These are phyloP conservation scores for Iris macrosiphon DNA, from an alignment of 106 monocot genomes.

Conservation along the genomic window DNA sequence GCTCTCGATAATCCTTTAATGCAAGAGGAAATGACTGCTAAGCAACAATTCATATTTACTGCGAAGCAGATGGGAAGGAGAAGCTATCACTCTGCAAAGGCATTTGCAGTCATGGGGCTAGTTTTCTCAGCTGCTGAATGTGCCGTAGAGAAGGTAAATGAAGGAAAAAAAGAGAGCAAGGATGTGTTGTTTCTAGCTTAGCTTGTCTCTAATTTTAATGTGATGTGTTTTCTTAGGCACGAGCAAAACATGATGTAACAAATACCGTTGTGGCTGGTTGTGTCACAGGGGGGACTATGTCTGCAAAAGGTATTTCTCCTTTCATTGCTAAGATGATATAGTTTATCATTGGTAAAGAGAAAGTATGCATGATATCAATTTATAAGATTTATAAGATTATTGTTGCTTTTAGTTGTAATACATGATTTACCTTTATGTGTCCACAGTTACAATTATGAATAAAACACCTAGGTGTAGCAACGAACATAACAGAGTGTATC, in stretches of 20 bases:
- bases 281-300: constrained; percentile 84
- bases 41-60: constrained; percentile 71
- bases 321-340: not conserved
- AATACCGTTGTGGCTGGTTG: constrained; percentile 95
- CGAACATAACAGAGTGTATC: too few species aligned
- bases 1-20: constrained; percentile 87
- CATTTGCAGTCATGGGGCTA: constrained; percentile 95
- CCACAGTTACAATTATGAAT: too few species aligned
- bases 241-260: constrained; percentile 95
- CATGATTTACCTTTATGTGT: too few species aligned
- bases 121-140: constrained; percentile 97
- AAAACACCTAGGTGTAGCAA: too few species aligned
- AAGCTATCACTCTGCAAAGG: constrained; percentile 74
- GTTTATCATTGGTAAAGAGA: too few species aligned
- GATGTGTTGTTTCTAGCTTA: not conserved
- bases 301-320: constrained; percentile 69
- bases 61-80: constrained; percentile 98
- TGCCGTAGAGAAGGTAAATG: constrained; percentile 75
- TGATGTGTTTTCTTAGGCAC: constrained; percentile 33
- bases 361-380: too few species aligned
- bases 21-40: constrained; percentile 71
- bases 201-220: constrained; percentile 4
- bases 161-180: not conserved
- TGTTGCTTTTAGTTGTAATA: not conserved
- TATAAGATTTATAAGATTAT: too few species aligned